Evolutionary conservation across 768 basidiomycete genomes (phyloP).

Genomic region (Epithele typhae): DNA sequence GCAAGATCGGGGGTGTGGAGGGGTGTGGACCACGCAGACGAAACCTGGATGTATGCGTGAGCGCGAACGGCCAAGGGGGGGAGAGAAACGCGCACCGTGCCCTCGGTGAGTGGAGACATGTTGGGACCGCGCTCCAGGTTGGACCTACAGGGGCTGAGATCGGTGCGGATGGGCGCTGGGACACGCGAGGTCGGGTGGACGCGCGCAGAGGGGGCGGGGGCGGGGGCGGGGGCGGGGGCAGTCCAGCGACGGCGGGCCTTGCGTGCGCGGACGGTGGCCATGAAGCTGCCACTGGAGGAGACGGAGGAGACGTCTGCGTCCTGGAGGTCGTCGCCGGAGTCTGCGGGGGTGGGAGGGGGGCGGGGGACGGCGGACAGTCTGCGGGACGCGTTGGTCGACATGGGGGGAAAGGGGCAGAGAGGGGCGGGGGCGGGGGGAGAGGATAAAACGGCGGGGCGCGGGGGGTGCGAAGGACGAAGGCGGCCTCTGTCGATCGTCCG

Average conservation of each 20-base stretch:
- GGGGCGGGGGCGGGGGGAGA: constrained; percentile 5
- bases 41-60: constrained; percentile 1
- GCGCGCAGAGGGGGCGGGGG: constrained; percentile 26
- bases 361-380: constrained; percentile 36
- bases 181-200: constrained; percentile 22
- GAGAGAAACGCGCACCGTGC: constrained; percentile 1
- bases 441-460: background rate
- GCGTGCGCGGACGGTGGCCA: background rate
- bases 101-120: constrained; percentile 8
- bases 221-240: constrained; percentile 16
- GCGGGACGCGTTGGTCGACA: constrained; percentile 11
- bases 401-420: constrained; percentile 6
- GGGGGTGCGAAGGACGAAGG: too few species aligned
- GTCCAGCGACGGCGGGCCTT: constrained; percentile 10
- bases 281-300: constrained; percentile 19
- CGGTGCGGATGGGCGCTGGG: background rate
- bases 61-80: background rate
- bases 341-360: constrained; percentile 37
- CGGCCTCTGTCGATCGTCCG: too few species aligned
- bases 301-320: constrained; percentile 10
- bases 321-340: constrained; percentile 21
- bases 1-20: constrained; percentile 11
- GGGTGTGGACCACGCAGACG: constrained; percentile 7
- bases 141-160: background rate
- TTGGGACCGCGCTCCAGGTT: constrained; percentile 6